Conservation (phyloP, 257 asterid species). For the Henckelia pumila region DNA sequence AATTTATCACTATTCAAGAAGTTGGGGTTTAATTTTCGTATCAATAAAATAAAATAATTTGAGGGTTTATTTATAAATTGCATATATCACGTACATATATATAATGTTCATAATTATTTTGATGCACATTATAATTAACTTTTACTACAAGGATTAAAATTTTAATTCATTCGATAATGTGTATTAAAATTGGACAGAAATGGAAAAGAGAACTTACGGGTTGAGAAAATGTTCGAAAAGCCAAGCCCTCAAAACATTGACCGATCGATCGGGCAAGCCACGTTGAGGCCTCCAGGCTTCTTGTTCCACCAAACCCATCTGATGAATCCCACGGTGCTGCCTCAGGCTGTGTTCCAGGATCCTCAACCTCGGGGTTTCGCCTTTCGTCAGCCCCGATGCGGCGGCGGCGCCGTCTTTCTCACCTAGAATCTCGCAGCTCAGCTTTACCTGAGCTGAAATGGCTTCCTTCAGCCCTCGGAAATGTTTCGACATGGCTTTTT, state of each 20-base stretch:
- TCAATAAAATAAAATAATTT: too few relatives aligned
- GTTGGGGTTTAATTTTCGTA: too few relatives aligned
- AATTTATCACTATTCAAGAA: constrained; percentile 2
- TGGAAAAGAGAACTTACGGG: constrained; percentile 58
- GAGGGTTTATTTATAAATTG: too few relatives aligned
- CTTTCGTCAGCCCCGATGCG: constrained; percentile 74
- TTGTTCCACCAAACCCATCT: constrained; percentile 97
- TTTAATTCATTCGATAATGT: too few relatives aligned
- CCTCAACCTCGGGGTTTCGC: constrained; percentile 89
- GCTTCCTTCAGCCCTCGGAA: constrained; percentile 91
- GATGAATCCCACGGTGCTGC: constrained; percentile 83
- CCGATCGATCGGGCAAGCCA: constrained; percentile 95
- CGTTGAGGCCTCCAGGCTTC: constrained; percentile 98
- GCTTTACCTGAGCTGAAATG: constrained; percentile 62
- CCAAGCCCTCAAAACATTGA: constrained; percentile 92
- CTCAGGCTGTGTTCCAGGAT: constrained; percentile 78
- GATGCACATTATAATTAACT: too few relatives aligned
- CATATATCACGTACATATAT: too few relatives aligned
- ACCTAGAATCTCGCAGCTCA: constrained; percentile 70
- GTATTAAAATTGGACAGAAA: too few relatives aligned
- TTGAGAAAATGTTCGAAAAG: constrained; percentile 95
- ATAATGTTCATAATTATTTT: too few relatives aligned
- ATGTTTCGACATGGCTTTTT: constrained; percentile 93
- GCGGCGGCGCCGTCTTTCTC: constrained; percentile 79
- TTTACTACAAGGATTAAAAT: too few relatives aligned